Base-by-base conservation (phyloP, 768 basidiomycete genomes). In the Gyrodon lividus region DNA sequence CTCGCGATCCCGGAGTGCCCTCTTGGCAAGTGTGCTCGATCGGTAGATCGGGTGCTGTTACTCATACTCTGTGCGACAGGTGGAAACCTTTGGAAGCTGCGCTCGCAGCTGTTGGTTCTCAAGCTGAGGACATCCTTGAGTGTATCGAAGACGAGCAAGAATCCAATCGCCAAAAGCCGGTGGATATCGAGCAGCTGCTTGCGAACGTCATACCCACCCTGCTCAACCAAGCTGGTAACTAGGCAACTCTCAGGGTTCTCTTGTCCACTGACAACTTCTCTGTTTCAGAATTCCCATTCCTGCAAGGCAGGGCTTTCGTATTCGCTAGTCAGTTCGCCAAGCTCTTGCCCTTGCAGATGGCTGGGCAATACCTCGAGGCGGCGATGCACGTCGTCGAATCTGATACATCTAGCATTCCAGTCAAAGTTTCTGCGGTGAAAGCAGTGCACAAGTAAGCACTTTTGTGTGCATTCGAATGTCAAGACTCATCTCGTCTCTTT, bases 251-350 rank as follows among this genome's bases (percentile, higher is more conserved):
- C n/a, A 35, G 42, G 26, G 19, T 40, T 30, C 17, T 23, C 16
- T 39, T 35, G 17, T 43, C 26, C 47, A 30, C 24, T 46, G 38
- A 20, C 43, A 52, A 7, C 50, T 48, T 8, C 43, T 12, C 5
- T 39, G 13, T 34, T 23, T 22, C 24, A 96, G 95, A 92, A 20
- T 79, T 77, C 50, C 93, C 93, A 0, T 99, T 98, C 80, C 70
- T 99, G 24, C 96, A 98, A 70, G 97, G 96, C 10, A 80, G 97
- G 54, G 90, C 85, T 0, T 97, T 98, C 54, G 91, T 98, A 40
- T 95, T 98, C 59, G 92, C 94, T 3, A 93, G 92, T 62, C 87
- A 93, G 62, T 98, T 84, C 63, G 79, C 89, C 1, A 81, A 83
- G 57, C 70, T 87, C 9, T 75, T 98, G 5, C 87, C 92, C 0